A percentile compares a stretch with the other conserved stretches of the same genome.
Evolutionary conservation across 805 yeast species (phyloP).

Genomic region (Clavispora carvajalis): DNA sequence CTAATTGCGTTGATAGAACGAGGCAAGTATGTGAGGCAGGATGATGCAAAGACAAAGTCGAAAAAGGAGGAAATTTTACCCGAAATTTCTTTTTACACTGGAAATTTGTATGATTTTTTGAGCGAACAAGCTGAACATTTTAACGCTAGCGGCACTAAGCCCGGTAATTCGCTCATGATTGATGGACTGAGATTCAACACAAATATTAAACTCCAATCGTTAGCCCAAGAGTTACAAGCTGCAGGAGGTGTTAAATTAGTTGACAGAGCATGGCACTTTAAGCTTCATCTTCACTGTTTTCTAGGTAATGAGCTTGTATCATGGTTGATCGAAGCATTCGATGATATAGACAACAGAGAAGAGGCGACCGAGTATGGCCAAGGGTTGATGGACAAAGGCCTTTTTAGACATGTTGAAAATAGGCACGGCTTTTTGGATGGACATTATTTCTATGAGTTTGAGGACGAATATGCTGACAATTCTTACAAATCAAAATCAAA

Average conservation of each 20-base stretch:
- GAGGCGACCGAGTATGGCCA: slow-evolving; percentile 83
- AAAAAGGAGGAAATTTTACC: slow-evolving; percentile 52
- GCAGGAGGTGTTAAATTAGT: slow-evolving; percentile 60
- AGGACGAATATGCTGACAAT: slow-evolving; percentile 46
- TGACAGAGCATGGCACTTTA: slow-evolving; percentile 90
- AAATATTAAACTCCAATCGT: slow-evolving; percentile 42
- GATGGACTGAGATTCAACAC: slow-evolving; percentile 41
- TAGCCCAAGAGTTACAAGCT: slow-evolving; percentile 63
- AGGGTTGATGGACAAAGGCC: slow-evolving; percentile 59
- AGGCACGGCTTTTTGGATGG: slow-evolving; percentile 89
- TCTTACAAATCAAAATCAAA: slow-evolving; percentile 17
- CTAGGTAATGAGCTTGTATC: slow-evolving; percentile 80
- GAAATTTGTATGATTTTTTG: slow-evolving; percentile 67
- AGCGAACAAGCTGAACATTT: slow-evolving; percentile 40
- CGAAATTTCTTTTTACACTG: slow-evolving; percentile 83
- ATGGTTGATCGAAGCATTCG: slow-evolving; percentile 77
- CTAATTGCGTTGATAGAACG: slow-evolving; percentile 59
- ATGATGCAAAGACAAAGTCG: slow-evolving; percentile 18
- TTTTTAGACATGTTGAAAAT: slow-evolving; percentile 76
- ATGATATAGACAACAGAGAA: slow-evolving; percentile 75
- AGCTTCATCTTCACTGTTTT: slow-evolving; percentile 69
- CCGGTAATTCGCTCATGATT: slow-evolving; percentile 25
- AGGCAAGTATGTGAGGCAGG: slow-evolving; percentile 38
- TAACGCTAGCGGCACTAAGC: slow-evolving; percentile 32
- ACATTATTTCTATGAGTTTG: slow-evolving; percentile 78